Evolutionary conservation across 2,329 filamentous ascomycete species (phyloP), one percentile per base, ranked within the genome.

Genomic region (Hirsutella thompsonii): DNA sequence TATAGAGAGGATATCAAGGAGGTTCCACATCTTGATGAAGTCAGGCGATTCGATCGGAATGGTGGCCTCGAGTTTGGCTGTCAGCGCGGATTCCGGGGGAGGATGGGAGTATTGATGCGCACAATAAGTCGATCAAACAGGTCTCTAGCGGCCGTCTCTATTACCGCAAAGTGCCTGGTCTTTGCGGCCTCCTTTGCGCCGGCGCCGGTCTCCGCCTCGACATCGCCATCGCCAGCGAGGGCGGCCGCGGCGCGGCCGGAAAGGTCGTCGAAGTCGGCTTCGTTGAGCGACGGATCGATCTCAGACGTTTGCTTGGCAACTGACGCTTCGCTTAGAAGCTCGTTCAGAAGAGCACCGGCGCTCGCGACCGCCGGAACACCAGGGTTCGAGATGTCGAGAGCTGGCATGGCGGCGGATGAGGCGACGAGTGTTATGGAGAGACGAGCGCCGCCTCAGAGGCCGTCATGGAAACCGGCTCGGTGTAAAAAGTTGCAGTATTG

Each of bases 1-100:
- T 30, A 93, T 79, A 1, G 84, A 82, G n/a, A 95, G 70, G 34
- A 96, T 79, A 56, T 98, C 93, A 43, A 98, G 75, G 5, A 98
- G 69, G 55, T 95, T 92, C 90, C 90, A 98, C 47, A 96, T 76
- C 45, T 79, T 74, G 38, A 87, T 79, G 54, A 95, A 94, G 1
- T 75, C 70, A 34, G 85, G 78, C 20, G 84, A 77, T 30, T 87
- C 74, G 50, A 95, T 94, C 8, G 76, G 68, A 11, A 76, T 87
- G 32, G 75, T 76, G 35, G 83, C 80, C 83, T 90, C 51, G 21
- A 0, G 11, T 26, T 26, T 26, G 11, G 11, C n/a, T 4, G 19
- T 41, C 13, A 41, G 39, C 39, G 20, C 16, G 6, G 11, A 19
- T 34, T 29, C 21, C 16, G 10, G 9, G 11, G 46, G 47, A 52